Evolutionary conservation across 257 asterid species (phyloP).

Genomic region (Przewalskia tangutica): DNA sequence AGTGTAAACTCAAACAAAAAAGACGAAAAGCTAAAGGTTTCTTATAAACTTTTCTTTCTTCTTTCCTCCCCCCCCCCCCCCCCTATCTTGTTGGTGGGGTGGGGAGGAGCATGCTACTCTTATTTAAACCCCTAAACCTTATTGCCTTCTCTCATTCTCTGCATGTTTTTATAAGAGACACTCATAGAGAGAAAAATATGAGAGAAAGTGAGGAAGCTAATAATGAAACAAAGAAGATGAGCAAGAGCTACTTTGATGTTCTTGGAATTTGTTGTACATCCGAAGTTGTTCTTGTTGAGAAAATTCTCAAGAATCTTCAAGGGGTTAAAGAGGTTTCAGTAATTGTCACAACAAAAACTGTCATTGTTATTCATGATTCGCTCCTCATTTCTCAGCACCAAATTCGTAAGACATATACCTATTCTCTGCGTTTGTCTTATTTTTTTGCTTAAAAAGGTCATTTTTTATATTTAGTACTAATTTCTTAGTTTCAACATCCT

Average conservation of each 20-base stretch:
- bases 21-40: not conserved
- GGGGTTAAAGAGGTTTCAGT: slow-evolving; percentile 65
- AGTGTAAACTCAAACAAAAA: not conserved
- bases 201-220: not conserved
- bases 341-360: slow-evolving; percentile 49
- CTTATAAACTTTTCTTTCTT: not conserved
- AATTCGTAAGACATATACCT: slow-evolving; percentile 33
- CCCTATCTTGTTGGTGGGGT: not conserved
- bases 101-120: not conserved
- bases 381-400: slow-evolving; percentile 42
- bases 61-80: not conserved
- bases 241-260: slow-evolving; percentile 76
- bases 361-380: slow-evolving; percentile 56
- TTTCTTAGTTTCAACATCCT: not conserved
- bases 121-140: not conserved
- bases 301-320: slow-evolving; percentile 41
- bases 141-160: not conserved
- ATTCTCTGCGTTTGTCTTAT: not conserved
- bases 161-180: not conserved
- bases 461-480: not conserved
- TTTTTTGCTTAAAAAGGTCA: not conserved
- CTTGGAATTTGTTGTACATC: slow-evolving; percentile 73
- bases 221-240: not conserved
- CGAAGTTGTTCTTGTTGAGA: slow-evolving; percentile 46
- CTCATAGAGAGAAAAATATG: not conserved